phyloP scores from a whole-genome alignment of 2,329 filamentous ascomycete species.

The Whalleya microplaca region DNA sequence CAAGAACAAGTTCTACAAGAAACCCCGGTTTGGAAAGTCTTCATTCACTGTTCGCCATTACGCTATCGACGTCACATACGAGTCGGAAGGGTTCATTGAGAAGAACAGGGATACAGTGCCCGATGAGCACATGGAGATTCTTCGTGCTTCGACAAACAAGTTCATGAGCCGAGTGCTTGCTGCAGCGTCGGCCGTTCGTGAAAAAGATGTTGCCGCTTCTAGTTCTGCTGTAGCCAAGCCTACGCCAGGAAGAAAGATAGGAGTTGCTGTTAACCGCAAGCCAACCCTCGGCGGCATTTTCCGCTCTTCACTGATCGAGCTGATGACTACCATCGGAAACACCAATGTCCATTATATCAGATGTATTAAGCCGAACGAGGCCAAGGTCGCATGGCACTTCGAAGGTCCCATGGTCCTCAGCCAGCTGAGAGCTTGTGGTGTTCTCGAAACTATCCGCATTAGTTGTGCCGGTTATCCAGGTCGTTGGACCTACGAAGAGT shows the following conservation, averaged over 20 bases:
- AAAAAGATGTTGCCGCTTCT: constrained; percentile 77
- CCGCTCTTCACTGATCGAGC: constrained; percentile 95
- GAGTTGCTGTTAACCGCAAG: constrained; percentile 91
- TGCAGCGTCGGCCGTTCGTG: constrained; percentile 82
- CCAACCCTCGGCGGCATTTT: constrained; percentile 98
- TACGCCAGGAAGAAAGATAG: constrained; percentile 81
- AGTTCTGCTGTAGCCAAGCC: constrained; percentile 76
- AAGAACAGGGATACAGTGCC: constrained; percentile 99
- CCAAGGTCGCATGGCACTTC: constrained; percentile 95
- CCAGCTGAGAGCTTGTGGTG: constrained; percentile 96
- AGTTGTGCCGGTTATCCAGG: constrained; percentile 97
- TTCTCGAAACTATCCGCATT: constrained; percentile 96
- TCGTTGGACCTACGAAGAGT: constrained; percentile 98
- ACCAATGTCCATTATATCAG: constrained; percentile 99
- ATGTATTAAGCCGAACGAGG: constrained; percentile 98
- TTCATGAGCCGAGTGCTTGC: constrained; percentile 87
- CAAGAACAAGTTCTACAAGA: constrained; percentile 98
- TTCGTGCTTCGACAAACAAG: constrained; percentile 79
- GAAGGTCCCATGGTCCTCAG: constrained; percentile 98
- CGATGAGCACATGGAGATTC: constrained; percentile 94
- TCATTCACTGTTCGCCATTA: constrained; percentile 99
- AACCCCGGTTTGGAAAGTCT: constrained; percentile 95
- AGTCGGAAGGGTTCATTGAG: constrained; percentile 98
- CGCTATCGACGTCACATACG: constrained; percentile 96
- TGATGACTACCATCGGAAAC: constrained; percentile 97